A percentile compares a stretch with the other conserved stretches of the same genome.
Evolutionary conservation across 2,329 filamentous ascomycete genomes (phyloP).

Genomic region (Helicocarpus griseus): DNA sequence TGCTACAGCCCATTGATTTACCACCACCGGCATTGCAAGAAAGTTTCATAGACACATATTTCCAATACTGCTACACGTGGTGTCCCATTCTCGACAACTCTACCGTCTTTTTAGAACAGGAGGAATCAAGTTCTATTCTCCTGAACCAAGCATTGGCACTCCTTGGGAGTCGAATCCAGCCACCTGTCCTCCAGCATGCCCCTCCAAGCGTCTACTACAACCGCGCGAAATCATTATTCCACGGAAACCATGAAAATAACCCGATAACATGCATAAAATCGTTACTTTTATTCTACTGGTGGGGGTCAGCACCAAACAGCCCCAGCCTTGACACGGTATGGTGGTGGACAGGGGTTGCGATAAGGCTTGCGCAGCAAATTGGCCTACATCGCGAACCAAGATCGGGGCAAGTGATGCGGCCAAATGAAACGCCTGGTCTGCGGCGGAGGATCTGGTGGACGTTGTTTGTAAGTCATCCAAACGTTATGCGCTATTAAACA

Average conservation of each 20-base stretch:
- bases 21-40: slow-evolving; percentile 22
- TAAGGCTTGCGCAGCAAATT: slow-evolving; percentile 37
- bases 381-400: slow-evolving; percentile 34
- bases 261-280: slow-evolving; percentile 28
- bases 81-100: slow-evolving; percentile 32
- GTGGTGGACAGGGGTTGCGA: slow-evolving; percentile 39
- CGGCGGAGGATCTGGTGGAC: slow-evolving; percentile 37
- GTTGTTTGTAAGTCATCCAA: slow-evolving; percentile 20
- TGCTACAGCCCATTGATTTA: slow-evolving; percentile 3
- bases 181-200: slow-evolving; percentile 32
- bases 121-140: slow-evolving; percentile 19
- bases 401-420: slow-evolving; percentile 13
- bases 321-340: slow-evolving; percentile 34
- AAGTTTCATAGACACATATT: slow-evolving; percentile 36
- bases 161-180: slow-evolving; percentile 34
- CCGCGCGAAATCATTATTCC: slow-evolving; percentile 32
- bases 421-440: slow-evolving; percentile 17
- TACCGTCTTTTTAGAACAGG: slow-evolving; percentile 20
- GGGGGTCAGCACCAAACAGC: slow-evolving; percentile 31
- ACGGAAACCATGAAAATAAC: slow-evolving; percentile 32
- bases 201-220: slow-evolving; percentile 32
- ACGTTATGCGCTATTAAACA: background rate
- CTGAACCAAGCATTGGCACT: slow-evolving; percentile 32
- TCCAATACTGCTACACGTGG: slow-evolving; percentile 35
- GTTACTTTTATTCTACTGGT: slow-evolving; percentile 37